These are phyloP conservation scores for Hibiscus mutabilis DNA, from an alignment of 345 rosid genomes.

Conservation along the genomic window DNA sequence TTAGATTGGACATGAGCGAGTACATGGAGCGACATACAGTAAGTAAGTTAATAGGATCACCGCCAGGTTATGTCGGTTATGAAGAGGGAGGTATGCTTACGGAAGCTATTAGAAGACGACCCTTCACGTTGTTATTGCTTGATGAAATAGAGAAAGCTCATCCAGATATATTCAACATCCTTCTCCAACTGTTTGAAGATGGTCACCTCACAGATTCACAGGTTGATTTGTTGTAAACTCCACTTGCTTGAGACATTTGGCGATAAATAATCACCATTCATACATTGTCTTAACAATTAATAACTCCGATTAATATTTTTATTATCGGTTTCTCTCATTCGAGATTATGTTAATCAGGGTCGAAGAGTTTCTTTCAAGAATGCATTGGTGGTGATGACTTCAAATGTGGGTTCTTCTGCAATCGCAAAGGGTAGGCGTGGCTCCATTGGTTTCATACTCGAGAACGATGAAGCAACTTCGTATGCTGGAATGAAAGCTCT, in stretches of 20 bases:
- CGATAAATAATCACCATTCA: background rate
- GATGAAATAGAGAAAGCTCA: slow-evolving; percentile 93
- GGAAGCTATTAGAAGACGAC: slow-evolving; percentile 91
- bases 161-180: slow-evolving; percentile 93
- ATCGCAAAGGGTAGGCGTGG: slow-evolving; percentile 86
- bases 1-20: slow-evolving; percentile 99
- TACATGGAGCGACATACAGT: slow-evolving; percentile 98
- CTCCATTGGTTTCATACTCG: slow-evolving; percentile 53
- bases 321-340: slow-evolving; percentile 3
- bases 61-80: slow-evolving; percentile 90
- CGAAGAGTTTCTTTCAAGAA: slow-evolving; percentile 91
- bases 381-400: slow-evolving; percentile 89
- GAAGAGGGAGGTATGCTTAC: slow-evolving; percentile 94
- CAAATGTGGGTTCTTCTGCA: slow-evolving; percentile 82
- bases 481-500: slow-evolving; percentile 72
- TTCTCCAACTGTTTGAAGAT: slow-evolving; percentile 93
- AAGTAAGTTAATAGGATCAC: slow-evolving; percentile 91
- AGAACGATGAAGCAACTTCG: slow-evolving; percentile 48
- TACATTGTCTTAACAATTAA: background rate
- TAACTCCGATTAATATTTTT: slow-evolving; percentile 8
- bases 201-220: slow-evolving; percentile 98
- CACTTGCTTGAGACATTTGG: background rate
- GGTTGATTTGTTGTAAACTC: slow-evolving; percentile 33
- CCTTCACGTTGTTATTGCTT: slow-evolving; percentile 80
- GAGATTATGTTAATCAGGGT: slow-evolving; percentile 44